A percentile compares a stretch with the other conserved stretches of the same genome.
Conservation (phyloP, 2,329 filamentous ascomycete genomes). For the Thermochaetoides dissita region DNA sequence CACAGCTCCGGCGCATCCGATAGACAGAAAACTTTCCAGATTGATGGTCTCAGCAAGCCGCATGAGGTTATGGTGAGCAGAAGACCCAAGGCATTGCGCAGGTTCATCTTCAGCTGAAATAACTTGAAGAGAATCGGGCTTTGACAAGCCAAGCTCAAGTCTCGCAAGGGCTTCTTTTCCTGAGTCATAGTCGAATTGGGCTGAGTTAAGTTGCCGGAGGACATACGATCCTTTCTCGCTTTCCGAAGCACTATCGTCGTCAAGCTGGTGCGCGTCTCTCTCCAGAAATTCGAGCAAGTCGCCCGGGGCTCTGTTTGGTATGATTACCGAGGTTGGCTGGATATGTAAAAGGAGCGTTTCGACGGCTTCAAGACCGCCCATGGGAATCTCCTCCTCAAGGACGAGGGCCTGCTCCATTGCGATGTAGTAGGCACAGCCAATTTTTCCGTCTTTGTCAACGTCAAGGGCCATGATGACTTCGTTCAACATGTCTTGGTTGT, state of each 20-base stretch:
- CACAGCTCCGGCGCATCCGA: conserved; percentile 79
- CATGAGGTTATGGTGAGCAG: conserved; percentile 49
- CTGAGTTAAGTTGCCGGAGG: conserved; percentile 53
- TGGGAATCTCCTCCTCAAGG: conserved; percentile 62
- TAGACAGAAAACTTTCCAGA: conserved; percentile 57
- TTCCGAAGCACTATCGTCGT: conserved; percentile 13
- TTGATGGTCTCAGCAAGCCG: conserved; percentile 58
- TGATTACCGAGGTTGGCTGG: conserved; percentile 41
- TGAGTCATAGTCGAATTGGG: conserved; percentile 56
- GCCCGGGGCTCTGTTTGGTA: conserved; percentile 33
- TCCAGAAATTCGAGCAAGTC: conserved; percentile 24
- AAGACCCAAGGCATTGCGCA: conserved; percentile 29
- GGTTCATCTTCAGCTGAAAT: conserved; percentile 24
- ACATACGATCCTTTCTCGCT: conserved; percentile 21
- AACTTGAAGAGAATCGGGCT: conserved; percentile 42
- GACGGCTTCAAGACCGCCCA: conserved; percentile 55
- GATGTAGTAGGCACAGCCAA: conserved; percentile 78
- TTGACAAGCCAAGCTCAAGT: conserved; percentile 37
- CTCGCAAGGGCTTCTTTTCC: conserved; percentile 53
- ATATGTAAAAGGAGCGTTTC: conserved; percentile 43
- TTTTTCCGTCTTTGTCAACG: conserved; percentile 50
- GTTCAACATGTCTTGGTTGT: conserved; percentile 27
- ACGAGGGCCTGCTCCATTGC: conserved; percentile 55
- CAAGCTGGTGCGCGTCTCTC: conserved; percentile 19
- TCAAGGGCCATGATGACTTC: conserved; percentile 74